Evolutionary conservation across 495 filamentous ascomycete species (phyloP).

Genomic region (Cudoniella acicularis): DNA sequence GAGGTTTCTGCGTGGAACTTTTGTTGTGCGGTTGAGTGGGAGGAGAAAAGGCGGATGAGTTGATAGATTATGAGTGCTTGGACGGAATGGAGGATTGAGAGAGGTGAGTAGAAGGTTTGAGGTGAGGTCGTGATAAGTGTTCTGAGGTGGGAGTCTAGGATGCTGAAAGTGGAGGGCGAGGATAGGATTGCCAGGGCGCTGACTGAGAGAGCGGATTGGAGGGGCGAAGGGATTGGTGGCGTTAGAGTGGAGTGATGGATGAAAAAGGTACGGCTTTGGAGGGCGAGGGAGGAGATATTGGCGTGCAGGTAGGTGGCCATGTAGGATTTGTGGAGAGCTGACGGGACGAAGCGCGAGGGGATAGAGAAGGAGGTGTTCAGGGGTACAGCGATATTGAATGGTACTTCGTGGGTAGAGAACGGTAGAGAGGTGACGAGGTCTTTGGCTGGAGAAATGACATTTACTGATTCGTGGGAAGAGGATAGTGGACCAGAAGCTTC

Average conservation of each 20-base stretch:
- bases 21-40: background rate
- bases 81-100: background rate
- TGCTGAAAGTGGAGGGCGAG: background rate
- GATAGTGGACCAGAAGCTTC: background rate
- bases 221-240: background rate
- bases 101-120: background rate
- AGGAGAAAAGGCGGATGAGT: conserved; percentile 1
- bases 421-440: background rate
- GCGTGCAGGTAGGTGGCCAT: background rate
- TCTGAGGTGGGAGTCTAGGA: background rate
- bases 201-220: background rate
- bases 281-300: background rate
- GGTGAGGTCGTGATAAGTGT: background rate
- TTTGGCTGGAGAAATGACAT: background rate
- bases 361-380: background rate
- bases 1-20: background rate
- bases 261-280: conserved; percentile 1
- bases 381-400: background rate
- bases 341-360: background rate
- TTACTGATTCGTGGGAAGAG: background rate
- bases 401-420: background rate
- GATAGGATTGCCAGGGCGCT: background rate
- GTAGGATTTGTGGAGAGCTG: background rate
- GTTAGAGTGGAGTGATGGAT: background rate
- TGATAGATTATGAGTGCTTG: conserved; percentile 5